Evolutionary conservation across 768 basidiomycete genomes (phyloP).

Genomic region (Suillus alpinus): DNA sequence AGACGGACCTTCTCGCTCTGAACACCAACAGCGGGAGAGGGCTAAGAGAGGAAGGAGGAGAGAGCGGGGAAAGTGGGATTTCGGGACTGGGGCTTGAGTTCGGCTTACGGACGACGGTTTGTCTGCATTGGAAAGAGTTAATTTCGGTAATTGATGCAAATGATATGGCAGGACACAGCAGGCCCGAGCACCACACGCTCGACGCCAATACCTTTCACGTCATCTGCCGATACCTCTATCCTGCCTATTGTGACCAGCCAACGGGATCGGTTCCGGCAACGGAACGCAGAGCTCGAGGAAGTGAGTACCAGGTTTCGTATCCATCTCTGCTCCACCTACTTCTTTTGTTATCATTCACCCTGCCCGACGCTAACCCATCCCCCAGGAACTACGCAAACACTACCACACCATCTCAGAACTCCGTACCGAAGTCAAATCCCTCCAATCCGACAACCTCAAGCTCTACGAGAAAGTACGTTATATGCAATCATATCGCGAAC

Average conservation of each 20-base stretch:
- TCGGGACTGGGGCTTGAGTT: constrained; percentile 70
- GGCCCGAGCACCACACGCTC: constrained; percentile 34
- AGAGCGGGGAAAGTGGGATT: constrained; percentile 36
- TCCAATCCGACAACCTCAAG: constrained; percentile 95
- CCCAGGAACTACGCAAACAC: constrained; percentile 89
- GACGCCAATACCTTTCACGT: constrained; percentile 68
- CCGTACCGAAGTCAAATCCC: constrained; percentile 85
- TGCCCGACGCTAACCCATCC: neutral
- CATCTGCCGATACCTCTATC: constrained; percentile 88
- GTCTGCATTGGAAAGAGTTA: neutral
- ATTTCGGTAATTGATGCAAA: too few species aligned
- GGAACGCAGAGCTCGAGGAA: constrained; percentile 97
- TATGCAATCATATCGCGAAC: constrained; percentile 94
- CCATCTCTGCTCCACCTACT: neutral
- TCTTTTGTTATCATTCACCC: neutral
- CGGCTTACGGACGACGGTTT: constrained; percentile 2
- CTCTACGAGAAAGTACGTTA: constrained; percentile 98
- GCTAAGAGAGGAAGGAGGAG: constrained; percentile 39
- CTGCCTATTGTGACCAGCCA: constrained; percentile 98
- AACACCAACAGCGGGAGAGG: constrained; percentile 42
- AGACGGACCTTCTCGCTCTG: constrained; percentile 84
- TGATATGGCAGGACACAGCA: constrained; percentile 16
- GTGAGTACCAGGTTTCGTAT: constrained; percentile 36
- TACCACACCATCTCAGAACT: constrained; percentile 93
- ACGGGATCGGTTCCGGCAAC: constrained; percentile 94